Percentiles rank a stretch among this genome's conserved stretches.
phyloP scores from a whole-genome alignment of 441 rosid species.

The Euphorbia schlechtendalii region DNA sequence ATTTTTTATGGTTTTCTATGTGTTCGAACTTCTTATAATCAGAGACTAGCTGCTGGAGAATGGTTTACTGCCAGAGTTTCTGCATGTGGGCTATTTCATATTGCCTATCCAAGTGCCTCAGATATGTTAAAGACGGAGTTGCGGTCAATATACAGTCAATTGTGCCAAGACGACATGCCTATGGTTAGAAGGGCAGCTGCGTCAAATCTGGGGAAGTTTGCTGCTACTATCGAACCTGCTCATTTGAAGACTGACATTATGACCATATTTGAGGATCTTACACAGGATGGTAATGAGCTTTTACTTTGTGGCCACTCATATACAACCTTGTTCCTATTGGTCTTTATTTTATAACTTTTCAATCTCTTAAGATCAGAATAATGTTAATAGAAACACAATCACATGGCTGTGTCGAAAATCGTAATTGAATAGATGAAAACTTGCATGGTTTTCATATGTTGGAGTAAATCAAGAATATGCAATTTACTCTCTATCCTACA shows the following conservation, averaged over 20 bases:
- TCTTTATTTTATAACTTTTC: too few relatives aligned
- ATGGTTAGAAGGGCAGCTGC: conserved; percentile 98
- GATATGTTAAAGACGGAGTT: conserved; percentile 70
- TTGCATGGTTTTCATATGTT: too few relatives aligned
- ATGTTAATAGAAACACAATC: conserved; percentile 2
- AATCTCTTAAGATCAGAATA: not conserved
- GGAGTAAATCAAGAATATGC: too few relatives aligned
- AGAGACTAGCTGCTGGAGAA: conserved; percentile 88
- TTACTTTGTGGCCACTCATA: not conserved
- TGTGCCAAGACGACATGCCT: conserved; percentile 98
- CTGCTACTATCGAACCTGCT: conserved; percentile 82
- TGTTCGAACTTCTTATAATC: conserved; percentile 15
- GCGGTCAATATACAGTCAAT: conserved; percentile 55
- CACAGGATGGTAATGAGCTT: conserved; percentile 68
- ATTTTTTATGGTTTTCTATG: not conserved
- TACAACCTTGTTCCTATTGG: not conserved
- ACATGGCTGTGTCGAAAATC: too few relatives aligned
- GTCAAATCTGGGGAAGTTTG: conserved; percentile 86
- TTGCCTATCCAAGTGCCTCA: conserved; percentile 76
- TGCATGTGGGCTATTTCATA: conserved; percentile 81
- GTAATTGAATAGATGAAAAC: too few relatives aligned
- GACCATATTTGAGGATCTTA: conserved; percentile 79
- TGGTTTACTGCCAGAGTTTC: conserved; percentile 98
- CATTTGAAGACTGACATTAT: conserved; percentile 73
- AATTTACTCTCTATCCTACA: too few relatives aligned